Evolutionary conservation across 2,329 filamentous ascomycete genomes (phyloP).

Genomic region (Monosporascus sp.): DNA sequence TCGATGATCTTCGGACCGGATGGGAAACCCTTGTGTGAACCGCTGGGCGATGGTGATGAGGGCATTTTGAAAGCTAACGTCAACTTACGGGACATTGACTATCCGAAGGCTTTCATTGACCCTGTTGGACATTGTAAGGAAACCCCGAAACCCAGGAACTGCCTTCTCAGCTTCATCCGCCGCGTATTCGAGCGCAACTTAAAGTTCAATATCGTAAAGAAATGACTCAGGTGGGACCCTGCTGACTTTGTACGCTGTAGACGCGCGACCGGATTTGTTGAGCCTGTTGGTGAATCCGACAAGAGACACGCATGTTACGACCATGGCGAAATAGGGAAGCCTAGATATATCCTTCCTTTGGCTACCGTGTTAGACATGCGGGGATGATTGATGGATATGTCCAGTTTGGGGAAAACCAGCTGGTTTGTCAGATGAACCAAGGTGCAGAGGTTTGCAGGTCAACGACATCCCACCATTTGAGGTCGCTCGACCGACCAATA

Average conservation of each 20-base stretch:
- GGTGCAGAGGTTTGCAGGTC: conserved; percentile 28
- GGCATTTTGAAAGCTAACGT: conserved; percentile 47
- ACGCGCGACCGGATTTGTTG: conserved; percentile 36
- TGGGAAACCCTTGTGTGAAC: conserved; percentile 39
- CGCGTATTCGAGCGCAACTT: conserved; percentile 4
- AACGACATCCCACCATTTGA: conserved; percentile 36
- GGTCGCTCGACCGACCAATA: conserved; percentile 18
- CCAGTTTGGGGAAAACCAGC: neutral
- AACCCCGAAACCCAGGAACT: neutral
- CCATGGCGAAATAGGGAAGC: conserved; percentile 3
- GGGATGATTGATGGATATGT: neutral
- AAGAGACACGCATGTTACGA: conserved; percentile 19
- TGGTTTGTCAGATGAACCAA: conserved; percentile 29
- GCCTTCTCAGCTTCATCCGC: neutral
- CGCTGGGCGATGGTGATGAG: conserved; percentile 35
- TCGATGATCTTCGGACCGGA: conserved; percentile 49
- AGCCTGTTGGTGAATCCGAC: conserved; percentile 34
- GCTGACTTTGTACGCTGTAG: neutral
- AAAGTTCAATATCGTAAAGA: neutral
- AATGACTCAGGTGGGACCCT: neutral
- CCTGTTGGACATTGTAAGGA: conserved; percentile 25
- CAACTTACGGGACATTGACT: conserved; percentile 39
- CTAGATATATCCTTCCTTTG: neutral
- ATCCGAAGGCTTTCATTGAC: conserved; percentile 35
- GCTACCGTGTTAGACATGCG: neutral